Percentiles rank a stretch among this genome's conserved stretches.
These are phyloP conservation scores for Botrytis hyacinthi DNA, from an alignment of 2,329 filamentous ascomycete genomes.

Conservation along the genomic window DNA sequence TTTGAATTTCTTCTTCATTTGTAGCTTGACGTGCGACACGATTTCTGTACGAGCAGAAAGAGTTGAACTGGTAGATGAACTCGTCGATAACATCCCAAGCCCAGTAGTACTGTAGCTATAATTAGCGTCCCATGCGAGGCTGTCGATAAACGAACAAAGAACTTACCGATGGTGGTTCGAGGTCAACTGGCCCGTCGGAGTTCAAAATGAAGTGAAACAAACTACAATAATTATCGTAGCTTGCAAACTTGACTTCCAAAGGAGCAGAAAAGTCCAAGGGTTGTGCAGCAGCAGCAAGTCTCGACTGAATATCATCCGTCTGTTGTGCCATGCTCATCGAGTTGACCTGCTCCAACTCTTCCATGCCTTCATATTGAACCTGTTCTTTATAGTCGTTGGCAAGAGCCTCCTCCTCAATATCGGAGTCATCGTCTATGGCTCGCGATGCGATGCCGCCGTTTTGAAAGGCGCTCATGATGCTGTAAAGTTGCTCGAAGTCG, in stretches of 20 bases:
- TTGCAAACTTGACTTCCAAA: slow-evolving; percentile 94
- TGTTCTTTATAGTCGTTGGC: slow-evolving; percentile 96
- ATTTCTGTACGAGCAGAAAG: slow-evolving; percentile 95
- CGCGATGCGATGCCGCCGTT: slow-evolving; percentile 60
- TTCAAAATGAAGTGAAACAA: slow-evolving; percentile 99
- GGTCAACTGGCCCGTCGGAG: slow-evolving; percentile 96
- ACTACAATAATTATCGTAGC: slow-evolving; percentile 99
- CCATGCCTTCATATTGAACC: slow-evolving; percentile 87
- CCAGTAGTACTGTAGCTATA: slow-evolving; percentile 79
- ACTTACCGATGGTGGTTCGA: slow-evolving; percentile 93
- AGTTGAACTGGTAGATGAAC: slow-evolving; percentile 99
- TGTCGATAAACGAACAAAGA: slow-evolving; percentile 14
- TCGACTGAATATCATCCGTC: slow-evolving; percentile 88
- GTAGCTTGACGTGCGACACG: slow-evolving; percentile 78
- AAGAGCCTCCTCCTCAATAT: slow-evolving; percentile 93
- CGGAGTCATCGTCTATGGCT: slow-evolving; percentile 75
- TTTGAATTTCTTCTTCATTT: slow-evolving; percentile 88
- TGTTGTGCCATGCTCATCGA: slow-evolving; percentile 69
- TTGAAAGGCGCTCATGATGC: slow-evolving; percentile 58
- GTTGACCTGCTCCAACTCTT: slow-evolving; percentile 73
- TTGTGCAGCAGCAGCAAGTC: slow-evolving; percentile 86
- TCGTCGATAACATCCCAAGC: slow-evolving; percentile 99
- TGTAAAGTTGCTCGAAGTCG: slow-evolving; percentile 16
- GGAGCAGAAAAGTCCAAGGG: slow-evolving; percentile 95
- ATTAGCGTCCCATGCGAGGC: slow-evolving; percentile 28